phyloP scores from a whole-genome alignment of 352 stramenopile genomes.

The Phytopythium oedochilum region DNA sequence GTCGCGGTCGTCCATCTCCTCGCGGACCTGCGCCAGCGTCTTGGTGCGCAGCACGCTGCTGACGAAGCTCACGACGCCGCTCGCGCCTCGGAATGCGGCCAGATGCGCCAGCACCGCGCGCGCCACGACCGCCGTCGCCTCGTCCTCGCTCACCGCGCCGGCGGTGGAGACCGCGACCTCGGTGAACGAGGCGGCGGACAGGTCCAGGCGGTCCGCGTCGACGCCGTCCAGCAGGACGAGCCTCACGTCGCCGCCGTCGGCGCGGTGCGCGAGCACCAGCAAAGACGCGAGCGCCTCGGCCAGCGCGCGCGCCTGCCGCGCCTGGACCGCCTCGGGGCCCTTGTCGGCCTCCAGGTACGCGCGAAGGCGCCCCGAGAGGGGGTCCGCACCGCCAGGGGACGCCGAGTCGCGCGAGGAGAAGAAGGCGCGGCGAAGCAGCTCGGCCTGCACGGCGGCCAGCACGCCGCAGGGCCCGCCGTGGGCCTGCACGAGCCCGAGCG shows the following conservation, averaged over 20 bases:
- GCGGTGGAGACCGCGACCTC: not conserved
- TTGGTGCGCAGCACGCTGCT: slow-evolving; percentile 68
- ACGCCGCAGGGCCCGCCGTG: slow-evolving; percentile 82
- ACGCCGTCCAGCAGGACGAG: not conserved
- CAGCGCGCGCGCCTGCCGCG: not conserved
- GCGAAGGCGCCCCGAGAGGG: not conserved
- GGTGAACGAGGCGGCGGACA: not conserved
- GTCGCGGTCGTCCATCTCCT: slow-evolving; percentile 74
- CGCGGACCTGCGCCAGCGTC: slow-evolving; percentile 26
- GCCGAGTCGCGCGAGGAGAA: slow-evolving; percentile 27
- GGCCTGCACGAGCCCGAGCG: slow-evolving; percentile 63
- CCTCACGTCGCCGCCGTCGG: not conserved
- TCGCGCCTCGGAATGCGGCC: slow-evolving; percentile 18
- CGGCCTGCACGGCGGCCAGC: slow-evolving; percentile 70
- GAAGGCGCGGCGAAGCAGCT: slow-evolving; percentile 47
- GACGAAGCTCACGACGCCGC: slow-evolving; percentile 70
- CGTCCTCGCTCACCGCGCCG: slow-evolving; percentile 1
- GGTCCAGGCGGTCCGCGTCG: not conserved
- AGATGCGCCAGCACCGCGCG: slow-evolving; percentile 15
- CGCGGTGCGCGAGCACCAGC: not conserved
- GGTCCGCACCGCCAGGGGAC: not conserved
- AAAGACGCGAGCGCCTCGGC: not conserved
- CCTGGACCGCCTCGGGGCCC: not conserved
- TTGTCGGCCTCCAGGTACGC: not conserved
- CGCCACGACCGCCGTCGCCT: slow-evolving; percentile 11